Conservation (phyloP, 2,329 filamentous ascomycete genomes). For the Cryphonectria carpinicola region DNA sequence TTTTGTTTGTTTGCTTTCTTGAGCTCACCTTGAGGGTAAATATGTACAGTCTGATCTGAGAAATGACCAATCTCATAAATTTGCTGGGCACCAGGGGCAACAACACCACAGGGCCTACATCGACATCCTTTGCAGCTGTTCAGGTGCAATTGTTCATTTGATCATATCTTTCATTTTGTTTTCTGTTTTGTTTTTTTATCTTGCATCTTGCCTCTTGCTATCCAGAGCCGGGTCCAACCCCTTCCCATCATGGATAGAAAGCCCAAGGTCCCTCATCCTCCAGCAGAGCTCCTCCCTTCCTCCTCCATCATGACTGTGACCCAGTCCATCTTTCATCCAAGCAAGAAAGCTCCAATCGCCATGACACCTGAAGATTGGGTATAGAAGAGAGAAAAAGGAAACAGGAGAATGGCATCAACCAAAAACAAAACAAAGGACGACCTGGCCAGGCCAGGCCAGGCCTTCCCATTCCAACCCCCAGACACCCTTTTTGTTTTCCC, state of each 20-base stretch:
- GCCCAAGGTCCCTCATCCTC: not conserved
- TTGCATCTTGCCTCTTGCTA: not conserved
- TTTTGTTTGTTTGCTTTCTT: not conserved
- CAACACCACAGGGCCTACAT: not conserved
- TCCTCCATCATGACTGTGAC: not conserved
- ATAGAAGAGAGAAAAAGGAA: slow-evolving; percentile 22
- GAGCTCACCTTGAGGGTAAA: not conserved
- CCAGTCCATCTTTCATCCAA: not conserved
- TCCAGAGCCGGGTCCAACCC: not conserved
- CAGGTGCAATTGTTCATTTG: not conserved
- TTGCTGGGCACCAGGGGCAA: not conserved
- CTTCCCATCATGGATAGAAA: not conserved
- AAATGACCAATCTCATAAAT: not conserved
- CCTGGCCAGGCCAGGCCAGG: slow-evolving; percentile 5
- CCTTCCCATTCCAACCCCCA: slow-evolving; percentile 1
- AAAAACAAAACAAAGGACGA: slow-evolving; percentile 16
- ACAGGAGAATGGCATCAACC: slow-evolving; percentile 25
- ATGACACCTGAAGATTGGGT: slow-evolving; percentile 21
- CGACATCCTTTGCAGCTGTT: not conserved
- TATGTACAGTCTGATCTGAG: not conserved
- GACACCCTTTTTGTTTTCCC: not conserved
- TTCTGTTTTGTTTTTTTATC: not conserved
- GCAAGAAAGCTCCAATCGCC: slow-evolving; percentile 14
- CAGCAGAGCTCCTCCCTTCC: not conserved
- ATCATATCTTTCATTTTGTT: not conserved